phyloP scores from a whole-genome alignment of 2,329 filamentous ascomycete species.

The Alternaria gansuensis region DNA sequence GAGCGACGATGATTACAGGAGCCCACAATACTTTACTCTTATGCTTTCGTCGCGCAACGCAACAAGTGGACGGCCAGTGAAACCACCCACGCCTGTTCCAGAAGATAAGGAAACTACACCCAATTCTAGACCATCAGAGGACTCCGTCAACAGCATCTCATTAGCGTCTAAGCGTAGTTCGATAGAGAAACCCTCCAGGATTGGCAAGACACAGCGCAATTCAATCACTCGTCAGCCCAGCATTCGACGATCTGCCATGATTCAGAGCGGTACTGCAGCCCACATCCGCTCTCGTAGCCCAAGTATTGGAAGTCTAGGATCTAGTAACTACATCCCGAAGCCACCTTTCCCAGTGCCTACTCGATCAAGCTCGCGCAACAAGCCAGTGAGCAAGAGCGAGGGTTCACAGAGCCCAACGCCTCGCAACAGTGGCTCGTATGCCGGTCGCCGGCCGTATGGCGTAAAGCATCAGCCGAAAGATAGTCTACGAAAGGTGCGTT shows the following conservation, averaged over 20 bases:
- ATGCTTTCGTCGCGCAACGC: conserved; percentile 56
- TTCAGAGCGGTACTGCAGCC: conserved; percentile 77
- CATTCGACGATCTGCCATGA: conserved; percentile 81
- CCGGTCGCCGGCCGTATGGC: conserved; percentile 53
- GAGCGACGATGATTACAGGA: conserved; percentile 69
- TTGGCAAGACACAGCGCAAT: conserved; percentile 45
- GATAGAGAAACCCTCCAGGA: conserved; percentile 49
- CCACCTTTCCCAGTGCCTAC: conserved; percentile 94
- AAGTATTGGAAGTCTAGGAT: conserved; percentile 66
- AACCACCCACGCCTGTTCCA: conserved; percentile 54
- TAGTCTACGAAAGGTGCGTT: conserved; percentile 82
- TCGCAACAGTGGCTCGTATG: conserved; percentile 54
- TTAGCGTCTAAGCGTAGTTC: conserved; percentile 42
- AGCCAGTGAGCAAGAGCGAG: conserved; percentile 74
- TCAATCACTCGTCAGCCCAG: conserved; percentile 59
- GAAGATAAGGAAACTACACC: conserved; percentile 53
- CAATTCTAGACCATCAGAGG: conserved; percentile 42
- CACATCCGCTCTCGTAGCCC: conserved; percentile 73
- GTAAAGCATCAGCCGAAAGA: conserved; percentile 60
- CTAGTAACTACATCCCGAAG: conserved; percentile 52
- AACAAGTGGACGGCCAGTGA: conserved; percentile 58
- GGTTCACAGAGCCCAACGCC: conserved; percentile 79
- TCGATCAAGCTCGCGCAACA: conserved; percentile 83
- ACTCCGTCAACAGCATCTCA: conserved; percentile 38
- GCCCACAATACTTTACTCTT: conserved; percentile 55